These are phyloP conservation scores for Scutellaria minor DNA, from an alignment of 257 asterid species.

Conservation along the genomic window DNA sequence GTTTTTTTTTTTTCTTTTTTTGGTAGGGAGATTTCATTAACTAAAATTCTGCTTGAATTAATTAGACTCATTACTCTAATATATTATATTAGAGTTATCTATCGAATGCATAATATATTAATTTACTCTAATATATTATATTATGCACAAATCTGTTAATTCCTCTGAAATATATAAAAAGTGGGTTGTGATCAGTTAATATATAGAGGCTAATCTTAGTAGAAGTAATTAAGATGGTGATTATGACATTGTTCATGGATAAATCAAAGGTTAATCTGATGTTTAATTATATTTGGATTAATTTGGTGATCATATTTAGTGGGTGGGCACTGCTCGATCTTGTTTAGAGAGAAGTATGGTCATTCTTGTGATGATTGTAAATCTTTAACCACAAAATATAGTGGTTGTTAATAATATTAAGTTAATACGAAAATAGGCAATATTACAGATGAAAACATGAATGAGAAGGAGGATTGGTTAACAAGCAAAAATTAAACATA, in stretches of 20 bases:
- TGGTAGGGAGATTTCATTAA: neutral
- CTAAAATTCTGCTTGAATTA: neutral
- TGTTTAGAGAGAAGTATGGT: slow-evolving; percentile 4
- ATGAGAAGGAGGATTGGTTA: neutral
- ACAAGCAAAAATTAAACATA: neutral
- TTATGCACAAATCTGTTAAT: no score
- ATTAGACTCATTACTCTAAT: no score
- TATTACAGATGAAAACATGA: neutral
- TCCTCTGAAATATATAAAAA: no score
- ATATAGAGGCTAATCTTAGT: no score
- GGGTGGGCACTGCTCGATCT: neutral
- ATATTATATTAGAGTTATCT: no score
- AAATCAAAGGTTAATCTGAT: neutral
- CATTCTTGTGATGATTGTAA: slow-evolving; percentile 24
- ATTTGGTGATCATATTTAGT: slow-evolving; percentile 20
- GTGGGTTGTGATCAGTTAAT: no score
- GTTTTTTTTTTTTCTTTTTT: neutral
- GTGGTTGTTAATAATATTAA: neutral
- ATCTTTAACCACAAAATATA: slow-evolving; percentile 21
- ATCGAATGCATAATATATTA: no score
- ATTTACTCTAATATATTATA: no score
- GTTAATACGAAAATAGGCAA: no score
- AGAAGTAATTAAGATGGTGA: neutral
- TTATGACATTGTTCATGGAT: neutral
- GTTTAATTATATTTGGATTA: neutral